Evolutionary conservation across 1,284 basidiomycete species (phyloP).

Genomic region (Boletellus deceptivus): DNA sequence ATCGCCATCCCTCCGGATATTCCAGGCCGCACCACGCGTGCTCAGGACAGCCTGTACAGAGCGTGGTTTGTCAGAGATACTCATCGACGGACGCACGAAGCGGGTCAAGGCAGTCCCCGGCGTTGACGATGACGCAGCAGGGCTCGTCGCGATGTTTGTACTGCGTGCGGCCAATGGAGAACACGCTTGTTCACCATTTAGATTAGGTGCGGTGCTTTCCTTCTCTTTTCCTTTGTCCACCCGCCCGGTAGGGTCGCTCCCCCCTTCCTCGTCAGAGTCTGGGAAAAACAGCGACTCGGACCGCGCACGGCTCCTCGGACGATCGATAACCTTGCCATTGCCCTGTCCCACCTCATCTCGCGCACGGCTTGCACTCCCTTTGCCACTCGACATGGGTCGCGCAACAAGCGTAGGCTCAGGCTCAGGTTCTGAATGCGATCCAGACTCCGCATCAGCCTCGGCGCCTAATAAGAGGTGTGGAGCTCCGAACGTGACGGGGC

Average conservation of each 20-base stretch:
- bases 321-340: neutral
- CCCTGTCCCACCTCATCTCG: neutral
- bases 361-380: neutral
- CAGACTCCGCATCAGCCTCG: neutral
- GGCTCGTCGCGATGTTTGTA: neutral
- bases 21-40: conserved; percentile 49
- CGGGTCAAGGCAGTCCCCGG: neutral
- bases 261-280: conserved; percentile 19
- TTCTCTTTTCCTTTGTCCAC: conserved; percentile 1
- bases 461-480: conserved; percentile 7
- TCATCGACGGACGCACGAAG: neutral
- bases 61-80: conserved; percentile 18
- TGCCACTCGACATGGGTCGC: conserved; percentile 7
- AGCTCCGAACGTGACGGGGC: conserved; percentile 7
- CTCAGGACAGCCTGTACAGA: conserved; percentile 46
- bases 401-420: conserved; percentile 29
- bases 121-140: neutral
- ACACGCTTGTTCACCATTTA: neutral
- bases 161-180: neutral
- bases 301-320: conserved; percentile 9
- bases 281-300: conserved; percentile 30
- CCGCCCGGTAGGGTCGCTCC: neutral
- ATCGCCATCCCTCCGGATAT: conserved; percentile 28
- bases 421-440: conserved; percentile 11
- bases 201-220: neutral